Conservation (phyloP, 2,329 filamentous ascomycete species). For the Samsoniella hepiali region DNA sequence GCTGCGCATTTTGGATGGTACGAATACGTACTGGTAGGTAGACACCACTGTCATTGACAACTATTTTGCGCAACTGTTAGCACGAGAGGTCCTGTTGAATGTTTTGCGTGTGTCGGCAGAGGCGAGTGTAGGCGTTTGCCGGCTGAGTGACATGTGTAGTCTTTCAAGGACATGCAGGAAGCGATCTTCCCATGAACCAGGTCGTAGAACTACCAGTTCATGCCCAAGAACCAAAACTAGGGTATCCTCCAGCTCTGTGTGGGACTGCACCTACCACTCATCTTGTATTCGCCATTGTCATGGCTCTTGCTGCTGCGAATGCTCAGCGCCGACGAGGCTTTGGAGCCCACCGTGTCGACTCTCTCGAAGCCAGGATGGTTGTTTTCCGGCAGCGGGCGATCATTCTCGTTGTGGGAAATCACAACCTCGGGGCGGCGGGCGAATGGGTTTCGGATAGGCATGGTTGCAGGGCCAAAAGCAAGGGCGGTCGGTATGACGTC, state of each 20-base stretch:
- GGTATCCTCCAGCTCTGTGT: not conserved
- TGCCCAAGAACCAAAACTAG: conserved; percentile 9
- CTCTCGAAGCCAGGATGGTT: conserved; percentile 52
- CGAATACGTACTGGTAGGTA: conserved; percentile 74
- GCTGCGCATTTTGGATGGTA: not conserved
- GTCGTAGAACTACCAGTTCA: not conserved
- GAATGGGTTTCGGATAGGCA: conserved; percentile 74
- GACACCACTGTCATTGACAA: conserved; percentile 92
- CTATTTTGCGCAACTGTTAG: conserved; percentile 45
- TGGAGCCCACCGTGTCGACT: conserved; percentile 61
- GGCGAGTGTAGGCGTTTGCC: not conserved
- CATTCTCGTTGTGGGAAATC: conserved; percentile 51
- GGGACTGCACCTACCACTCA: conserved; percentile 61
- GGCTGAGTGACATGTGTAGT: not conserved
- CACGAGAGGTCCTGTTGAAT: not conserved
- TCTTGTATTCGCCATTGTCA: conserved; percentile 71
- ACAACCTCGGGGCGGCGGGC: conserved; percentile 53
- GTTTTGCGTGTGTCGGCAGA: not conserved
- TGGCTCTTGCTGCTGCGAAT: conserved; percentile 58
- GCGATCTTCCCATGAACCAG: not conserved
- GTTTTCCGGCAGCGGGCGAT: conserved; percentile 38
- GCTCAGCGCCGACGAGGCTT: conserved; percentile 59
- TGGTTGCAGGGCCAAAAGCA: conserved; percentile 32
- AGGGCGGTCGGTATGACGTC: conserved; percentile 11
- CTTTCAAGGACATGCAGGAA: not conserved